phyloP scores from a whole-genome alignment of 768 basidiomycete genomes.

The Tulasnella sp. region DNA sequence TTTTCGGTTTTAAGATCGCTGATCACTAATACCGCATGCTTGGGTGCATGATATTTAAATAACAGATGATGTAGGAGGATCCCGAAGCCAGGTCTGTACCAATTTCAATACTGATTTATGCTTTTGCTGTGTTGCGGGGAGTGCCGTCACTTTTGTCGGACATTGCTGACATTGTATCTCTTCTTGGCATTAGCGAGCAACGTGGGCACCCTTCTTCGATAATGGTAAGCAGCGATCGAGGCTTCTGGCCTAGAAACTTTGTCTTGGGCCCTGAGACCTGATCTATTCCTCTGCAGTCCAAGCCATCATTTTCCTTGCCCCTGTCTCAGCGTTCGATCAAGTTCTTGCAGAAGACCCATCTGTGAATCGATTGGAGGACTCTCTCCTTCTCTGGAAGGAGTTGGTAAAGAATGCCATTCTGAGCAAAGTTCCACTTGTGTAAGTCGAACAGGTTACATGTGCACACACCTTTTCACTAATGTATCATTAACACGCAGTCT shows the following conservation, averaged over 20 bases:
- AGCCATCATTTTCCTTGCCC: constrained; percentile 24
- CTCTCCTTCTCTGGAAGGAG: constrained; percentile 15
- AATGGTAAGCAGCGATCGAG: constrained; percentile 15
- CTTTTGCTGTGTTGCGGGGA: too few relatives aligned
- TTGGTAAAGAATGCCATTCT: constrained; percentile 9
- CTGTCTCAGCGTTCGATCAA: constrained; percentile 17
- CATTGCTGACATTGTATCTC: too few relatives aligned
- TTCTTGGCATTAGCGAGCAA: constrained; percentile 35
- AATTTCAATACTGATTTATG: too few relatives aligned
- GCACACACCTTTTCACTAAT: not conserved
- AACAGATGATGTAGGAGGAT: constrained; percentile 17
- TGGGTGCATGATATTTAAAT: too few relatives aligned
- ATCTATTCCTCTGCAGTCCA: constrained; percentile 7
- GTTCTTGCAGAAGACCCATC: constrained; percentile 14
- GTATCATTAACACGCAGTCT: constrained; percentile 4
- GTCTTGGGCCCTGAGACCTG: not conserved
- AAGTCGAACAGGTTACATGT: not conserved
- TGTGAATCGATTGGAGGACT: constrained; percentile 16
- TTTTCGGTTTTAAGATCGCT: not conserved
- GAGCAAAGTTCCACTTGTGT: constrained; percentile 23
- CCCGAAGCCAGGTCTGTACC: constrained; percentile 15
- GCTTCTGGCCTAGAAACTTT: not conserved
- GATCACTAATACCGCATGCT: constrained; percentile 4
- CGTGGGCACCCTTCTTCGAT: constrained; percentile 28
- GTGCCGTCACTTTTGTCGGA: too few relatives aligned